phyloP scores from a whole-genome alignment of 768 basidiomycete species.

The Clavaria fumosa region DNA sequence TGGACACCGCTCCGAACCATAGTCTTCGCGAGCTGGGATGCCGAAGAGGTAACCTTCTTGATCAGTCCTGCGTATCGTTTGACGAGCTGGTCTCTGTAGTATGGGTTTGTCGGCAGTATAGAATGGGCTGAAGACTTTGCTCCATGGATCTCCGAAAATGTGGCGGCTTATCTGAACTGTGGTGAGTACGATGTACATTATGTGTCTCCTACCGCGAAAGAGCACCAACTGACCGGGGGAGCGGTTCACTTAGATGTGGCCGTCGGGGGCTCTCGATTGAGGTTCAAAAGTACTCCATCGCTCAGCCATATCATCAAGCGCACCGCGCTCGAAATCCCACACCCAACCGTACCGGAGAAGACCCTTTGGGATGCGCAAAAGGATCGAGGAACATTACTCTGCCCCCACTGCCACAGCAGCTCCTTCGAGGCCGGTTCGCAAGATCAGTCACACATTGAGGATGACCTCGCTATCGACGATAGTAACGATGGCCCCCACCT shows the following conservation, averaged over 20 bases:
- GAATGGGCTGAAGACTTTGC: constrained; percentile 93
- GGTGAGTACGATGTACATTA: constrained; percentile 13
- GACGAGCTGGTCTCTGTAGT: too few relatives aligned
- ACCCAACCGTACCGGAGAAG: constrained; percentile 47
- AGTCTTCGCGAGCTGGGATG: constrained; percentile 71
- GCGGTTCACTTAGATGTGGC: constrained; percentile 32
- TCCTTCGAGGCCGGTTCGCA: too few relatives aligned
- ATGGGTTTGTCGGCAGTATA: constrained; percentile 69
- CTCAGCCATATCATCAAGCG: constrained; percentile 59
- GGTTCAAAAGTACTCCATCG: constrained; percentile 53
- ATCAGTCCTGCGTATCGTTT: too few relatives aligned
- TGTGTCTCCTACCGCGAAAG: too few relatives aligned
- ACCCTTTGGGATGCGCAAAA: constrained; percentile 87
- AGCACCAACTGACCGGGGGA: constrained; percentile 5
- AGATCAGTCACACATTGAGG: too few relatives aligned
- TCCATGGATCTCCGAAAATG: constrained; percentile 63
- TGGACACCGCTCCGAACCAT: constrained; percentile 73
- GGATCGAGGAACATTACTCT: too few relatives aligned
- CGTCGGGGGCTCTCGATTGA: constrained; percentile 44
- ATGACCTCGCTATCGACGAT: too few relatives aligned
- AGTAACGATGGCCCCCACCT: too few relatives aligned
- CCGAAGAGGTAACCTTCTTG: constrained; percentile 27
- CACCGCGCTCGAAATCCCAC: constrained; percentile 55
- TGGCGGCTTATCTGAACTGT: constrained; percentile 78
- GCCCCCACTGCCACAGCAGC: too few relatives aligned